phyloP scores from a whole-genome alignment of 495 filamentous ascomycete species.

The Pyrenula massariospora region DNA sequence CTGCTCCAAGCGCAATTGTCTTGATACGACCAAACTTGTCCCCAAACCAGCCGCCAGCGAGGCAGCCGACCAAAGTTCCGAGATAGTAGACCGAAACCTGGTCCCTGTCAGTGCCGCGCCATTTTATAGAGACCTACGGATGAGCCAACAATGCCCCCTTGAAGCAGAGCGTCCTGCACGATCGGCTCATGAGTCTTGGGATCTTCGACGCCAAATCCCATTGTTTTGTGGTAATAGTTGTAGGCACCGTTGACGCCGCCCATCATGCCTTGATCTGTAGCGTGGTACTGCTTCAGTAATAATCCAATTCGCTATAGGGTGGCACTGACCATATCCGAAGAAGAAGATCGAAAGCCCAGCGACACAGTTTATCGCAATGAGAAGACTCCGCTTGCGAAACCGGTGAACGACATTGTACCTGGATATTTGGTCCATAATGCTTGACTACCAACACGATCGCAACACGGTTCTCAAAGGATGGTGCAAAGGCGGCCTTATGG shows the following conservation, averaged over 20 bases:
- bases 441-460: background rate
- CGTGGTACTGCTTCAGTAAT: no score
- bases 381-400: slow-evolving; percentile 49
- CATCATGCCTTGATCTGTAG: slow-evolving; percentile 70
- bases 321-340: slow-evolving; percentile 55
- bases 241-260: slow-evolving; percentile 58
- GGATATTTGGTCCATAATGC: slow-evolving; percentile 26
- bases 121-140: background rate
- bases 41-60: slow-evolving; percentile 49
- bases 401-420: slow-evolving; percentile 48
- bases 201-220: slow-evolving; percentile 51
- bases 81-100: slow-evolving; percentile 49
- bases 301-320: no score
- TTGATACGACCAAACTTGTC: slow-evolving; percentile 52
- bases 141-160: slow-evolving; percentile 49
- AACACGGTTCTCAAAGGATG: background rate
- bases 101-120: background rate
- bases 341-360: slow-evolving; percentile 50
- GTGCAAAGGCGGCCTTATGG: background rate
- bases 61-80: slow-evolving; percentile 49
- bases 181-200: slow-evolving; percentile 26
- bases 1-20: slow-evolving; percentile 43
- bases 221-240: slow-evolving; percentile 47
- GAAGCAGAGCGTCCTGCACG: slow-evolving; percentile 47
- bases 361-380: slow-evolving; percentile 53